Conservation (phyloP, 2,329 filamentous ascomycete species). For the Xylariaceae sp. region DNA sequence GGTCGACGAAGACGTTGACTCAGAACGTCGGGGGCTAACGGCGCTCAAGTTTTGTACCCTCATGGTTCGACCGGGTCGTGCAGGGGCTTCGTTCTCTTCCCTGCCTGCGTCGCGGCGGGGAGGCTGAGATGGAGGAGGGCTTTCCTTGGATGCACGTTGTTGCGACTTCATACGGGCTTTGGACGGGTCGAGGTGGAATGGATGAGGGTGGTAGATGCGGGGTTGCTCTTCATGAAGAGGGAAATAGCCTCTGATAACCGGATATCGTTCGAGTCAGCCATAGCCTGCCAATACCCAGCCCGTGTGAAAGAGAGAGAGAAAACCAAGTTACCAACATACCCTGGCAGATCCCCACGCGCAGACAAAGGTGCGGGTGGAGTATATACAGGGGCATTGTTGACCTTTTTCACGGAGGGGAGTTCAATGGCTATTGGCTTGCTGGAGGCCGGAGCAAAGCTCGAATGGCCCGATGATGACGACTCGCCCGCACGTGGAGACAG, state of each 20-base stretch:
- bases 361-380: slow-evolving; percentile 48
- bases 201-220: slow-evolving; percentile 45
- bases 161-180: slow-evolving; percentile 35
- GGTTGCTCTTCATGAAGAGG: slow-evolving; percentile 53
- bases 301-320: too few relatives aligned
- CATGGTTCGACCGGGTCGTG: slow-evolving; percentile 20
- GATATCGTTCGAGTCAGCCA: slow-evolving; percentile 1
- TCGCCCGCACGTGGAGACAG: slow-evolving; percentile 21
- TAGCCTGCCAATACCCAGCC: too few relatives aligned
- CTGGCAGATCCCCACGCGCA: slow-evolving; percentile 52
- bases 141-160: slow-evolving; percentile 31
- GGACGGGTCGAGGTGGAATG: slow-evolving; percentile 41
- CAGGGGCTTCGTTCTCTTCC: slow-evolving; percentile 13
- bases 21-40: slow-evolving; percentile 9
- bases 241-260: slow-evolving; percentile 49
- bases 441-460: slow-evolving; percentile 20
- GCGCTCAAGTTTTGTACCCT: too few relatives aligned
- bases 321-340: slow-evolving; percentile 42
- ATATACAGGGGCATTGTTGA: slow-evolving; percentile 36
- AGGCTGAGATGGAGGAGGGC: slow-evolving; percentile 16
- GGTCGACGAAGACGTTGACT: slow-evolving; percentile 27
- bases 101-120: slow-evolving; percentile 13
- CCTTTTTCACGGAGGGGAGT: slow-evolving; percentile 37
- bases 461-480: slow-evolving; percentile 14
- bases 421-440: slow-evolving; percentile 52